Base-by-base conservation (phyloP, 179 eudicot genomes). In the Spinacia oleracea region DNA sequence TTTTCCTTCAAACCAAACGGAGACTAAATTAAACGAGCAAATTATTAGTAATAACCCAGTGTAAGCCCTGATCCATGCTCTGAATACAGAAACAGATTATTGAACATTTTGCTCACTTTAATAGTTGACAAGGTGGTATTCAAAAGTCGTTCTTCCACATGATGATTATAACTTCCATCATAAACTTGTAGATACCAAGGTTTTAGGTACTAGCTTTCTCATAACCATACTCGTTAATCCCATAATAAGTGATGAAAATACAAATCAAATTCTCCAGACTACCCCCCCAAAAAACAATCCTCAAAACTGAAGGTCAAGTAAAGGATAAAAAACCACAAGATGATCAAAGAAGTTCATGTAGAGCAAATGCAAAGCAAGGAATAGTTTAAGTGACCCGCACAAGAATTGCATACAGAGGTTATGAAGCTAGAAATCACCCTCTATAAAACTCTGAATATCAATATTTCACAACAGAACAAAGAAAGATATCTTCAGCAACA, bases 161-260 rank as follows among this genome's bases (percentile, higher is more conserved):
- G 56, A n/a, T n/a, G n/a, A n/a, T n/a, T n/a, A n/a, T n/a, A n/a
- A n/a, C 48, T 73, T 73, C 65, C 32, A 56, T 59, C 65, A 73
- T 56, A 6, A 40, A n/a, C n/a, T 59, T 43, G 40, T 34, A 45
- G 6, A 25, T 25, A 40, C 5, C 38, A 35, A 40, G 25, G 27
- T 25, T 76, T 63, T 45, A 12, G 18, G 53, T 18, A 76, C 67
- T 29, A 70, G 43, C 6, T 27, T 50, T n/a, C 40, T 18, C 21
- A 62, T 63, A 50, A 20, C 6, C 11, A 51, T 60, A 12, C 20
- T 38, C 0, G 32, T 11, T 15, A 31, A 11, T 14, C 45, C 70
- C 34, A 62, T 20, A 70, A 5, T 42, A 42, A 74, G 69, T 45
- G 11, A 63, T 31, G 20, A 75, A 63, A 43, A 43, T 35, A 18